Evolutionary conservation across 306 rosid species (phyloP), one percentile per base, ranked within the genome.

Genomic region (Hippophae rhamnoides): DNA sequence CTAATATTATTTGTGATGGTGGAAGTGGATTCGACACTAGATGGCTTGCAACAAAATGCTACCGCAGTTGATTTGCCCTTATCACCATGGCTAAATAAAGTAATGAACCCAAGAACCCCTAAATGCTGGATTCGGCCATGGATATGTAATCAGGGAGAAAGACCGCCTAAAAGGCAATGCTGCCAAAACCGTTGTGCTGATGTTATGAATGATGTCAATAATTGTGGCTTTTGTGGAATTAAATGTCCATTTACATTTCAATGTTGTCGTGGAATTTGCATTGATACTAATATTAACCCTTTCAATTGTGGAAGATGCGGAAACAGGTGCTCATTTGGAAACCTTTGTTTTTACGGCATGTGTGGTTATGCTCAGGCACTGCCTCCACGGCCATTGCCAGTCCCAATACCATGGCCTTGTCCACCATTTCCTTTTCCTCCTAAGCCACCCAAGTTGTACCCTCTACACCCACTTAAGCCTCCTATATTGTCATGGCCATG

Each of bases 291-390:
- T 26, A 3, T 41, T 0, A 74, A 60, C 47, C 58, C 64, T 47
- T 71, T 76, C 5, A 80, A 89, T n/a, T 89, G 95, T 60, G 95
- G 97, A 3, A 71, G 13, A 54, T 86, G 95, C 69, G 88, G 83
- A 25, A 62, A 84, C 52, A 73, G 58, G 45, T 86, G 97, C 47
- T 82, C 81, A 38, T 23, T 31, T 40, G 76, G 74, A 1, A 53
- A 38, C 11, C 64, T 46, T 0, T 89, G 97, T 54, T 23, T 58
- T 2, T 89, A 47, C 56, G 97, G 97, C 11, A 62, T 84, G 76
- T 86, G 95, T 63, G 93, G 89, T 0, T 88, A 85, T 63, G 84
- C 70, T 4, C 41, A 73, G 3, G 66, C 45, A 8, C 1, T 7
- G 5, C 56, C 70, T 5, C 52, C 57, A 3, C 38, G 38, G 38